A percentile compares a stretch with the other conserved stretches of the same genome.
These are phyloP conservation scores for Paspalum notatum DNA, from an alignment of 176 grass and related monocot species.

Conservation along the genomic window DNA sequence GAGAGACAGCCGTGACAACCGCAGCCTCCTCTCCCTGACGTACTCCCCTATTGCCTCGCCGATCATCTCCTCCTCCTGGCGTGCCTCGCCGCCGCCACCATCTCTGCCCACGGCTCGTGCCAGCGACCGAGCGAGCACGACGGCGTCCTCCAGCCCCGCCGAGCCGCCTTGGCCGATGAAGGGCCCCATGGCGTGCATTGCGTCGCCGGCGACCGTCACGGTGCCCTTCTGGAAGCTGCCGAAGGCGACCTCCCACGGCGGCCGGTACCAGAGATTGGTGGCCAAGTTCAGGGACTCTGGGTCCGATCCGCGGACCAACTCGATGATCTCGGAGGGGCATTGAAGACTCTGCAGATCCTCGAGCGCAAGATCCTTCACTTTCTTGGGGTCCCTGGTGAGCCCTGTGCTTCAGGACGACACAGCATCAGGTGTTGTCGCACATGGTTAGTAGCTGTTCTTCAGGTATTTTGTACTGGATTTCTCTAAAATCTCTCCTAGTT, in stretches of 20 bases:
- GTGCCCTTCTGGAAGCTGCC: constrained; percentile 43
- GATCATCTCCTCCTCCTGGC: background rate
- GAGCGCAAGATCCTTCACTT: background rate
- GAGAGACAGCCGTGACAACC: background rate
- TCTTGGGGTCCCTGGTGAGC: too few species aligned
- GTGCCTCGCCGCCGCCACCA: too few species aligned
- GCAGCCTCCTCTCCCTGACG: background rate
- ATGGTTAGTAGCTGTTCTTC: too few species aligned
- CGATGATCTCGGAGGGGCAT: constrained; percentile 32
- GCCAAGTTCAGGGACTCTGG: constrained; percentile 30
- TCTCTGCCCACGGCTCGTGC: too few species aligned
- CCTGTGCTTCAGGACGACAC: too few species aligned
- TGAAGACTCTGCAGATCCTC: background rate
- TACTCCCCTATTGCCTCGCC: background rate
- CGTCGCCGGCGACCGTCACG: constrained; percentile 52
- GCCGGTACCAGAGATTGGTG: constrained; percentile 31
- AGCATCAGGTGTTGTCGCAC: too few species aligned
- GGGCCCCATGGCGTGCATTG: constrained; percentile 60
- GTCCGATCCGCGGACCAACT: constrained; percentile 41
- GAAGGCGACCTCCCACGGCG: constrained; percentile 48
- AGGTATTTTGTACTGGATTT: too few species aligned
- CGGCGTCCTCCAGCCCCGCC: constrained; percentile 40
- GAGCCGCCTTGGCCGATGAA: constrained; percentile 57
- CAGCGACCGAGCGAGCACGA: constrained; percentile 55
- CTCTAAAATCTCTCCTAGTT: too few species aligned